Conservation (phyloP, 2,329 filamentous ascomycete species). For the Fusarium fracticaudum region DNA sequence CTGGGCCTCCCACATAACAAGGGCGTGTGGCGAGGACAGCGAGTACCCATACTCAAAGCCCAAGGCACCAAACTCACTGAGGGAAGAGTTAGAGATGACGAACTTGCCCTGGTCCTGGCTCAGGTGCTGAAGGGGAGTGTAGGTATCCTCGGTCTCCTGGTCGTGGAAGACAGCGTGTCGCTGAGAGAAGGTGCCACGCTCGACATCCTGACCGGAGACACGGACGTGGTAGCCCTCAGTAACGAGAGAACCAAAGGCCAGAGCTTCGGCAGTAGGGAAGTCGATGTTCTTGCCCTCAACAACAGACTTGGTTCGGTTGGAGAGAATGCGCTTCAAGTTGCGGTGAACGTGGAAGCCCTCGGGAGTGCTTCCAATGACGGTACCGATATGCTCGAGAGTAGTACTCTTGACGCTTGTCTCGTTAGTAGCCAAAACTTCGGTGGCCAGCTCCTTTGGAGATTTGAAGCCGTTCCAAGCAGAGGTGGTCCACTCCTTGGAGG, state of each 20-base stretch:
- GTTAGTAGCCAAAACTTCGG: constrained; percentile 90
- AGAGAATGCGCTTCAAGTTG: constrained; percentile 96
- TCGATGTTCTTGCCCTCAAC: constrained; percentile 94
- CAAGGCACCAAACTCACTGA: constrained; percentile 75
- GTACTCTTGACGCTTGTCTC: constrained; percentile 81
- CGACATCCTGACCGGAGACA: constrained; percentile 97
- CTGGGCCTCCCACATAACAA: constrained; percentile 99
- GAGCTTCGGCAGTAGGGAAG: constrained; percentile 95
- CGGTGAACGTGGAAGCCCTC: constrained; percentile 90
- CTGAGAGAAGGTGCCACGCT: constrained; percentile 99
- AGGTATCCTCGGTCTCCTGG: constrained; percentile 92
- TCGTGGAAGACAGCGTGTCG: constrained; percentile 97
- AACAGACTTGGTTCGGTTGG: constrained; percentile 90
- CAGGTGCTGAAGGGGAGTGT: constrained; percentile 90
- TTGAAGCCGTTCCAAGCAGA: constrained; percentile 99
- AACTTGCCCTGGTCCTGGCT: constrained; percentile 94
- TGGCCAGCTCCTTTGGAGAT: constrained; percentile 96
- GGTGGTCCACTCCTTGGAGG: constrained; percentile 97
- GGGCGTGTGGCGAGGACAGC: constrained; percentile 91
- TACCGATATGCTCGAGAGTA: constrained; percentile 82
- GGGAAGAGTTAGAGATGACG: constrained; percentile 95
- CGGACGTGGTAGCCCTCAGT: constrained; percentile 96
- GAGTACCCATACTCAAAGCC: constrained; percentile 99
- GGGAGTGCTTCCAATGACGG: constrained; percentile 79
- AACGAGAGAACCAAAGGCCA: constrained; percentile 92